Percentiles rank a stretch among this genome's conserved stretches.
These are phyloP conservation scores for Colletotrichum melonis DNA, from an alignment of 2,329 filamentous ascomycete genomes.

Conservation along the genomic window DNA sequence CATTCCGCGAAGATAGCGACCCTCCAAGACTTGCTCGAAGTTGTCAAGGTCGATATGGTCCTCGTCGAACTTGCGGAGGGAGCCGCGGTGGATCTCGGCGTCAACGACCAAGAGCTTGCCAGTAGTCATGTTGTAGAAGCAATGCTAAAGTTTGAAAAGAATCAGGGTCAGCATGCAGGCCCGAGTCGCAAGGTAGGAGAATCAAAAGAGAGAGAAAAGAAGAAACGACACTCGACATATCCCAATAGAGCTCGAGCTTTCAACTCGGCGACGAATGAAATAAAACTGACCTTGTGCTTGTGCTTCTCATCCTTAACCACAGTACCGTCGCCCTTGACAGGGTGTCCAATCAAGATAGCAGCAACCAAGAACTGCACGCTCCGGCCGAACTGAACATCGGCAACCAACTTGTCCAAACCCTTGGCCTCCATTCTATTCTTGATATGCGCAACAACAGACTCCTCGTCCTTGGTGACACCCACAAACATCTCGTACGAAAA, in stretches of 20 bases:
- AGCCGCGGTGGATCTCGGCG: background rate
- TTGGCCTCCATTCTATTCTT: background rate
- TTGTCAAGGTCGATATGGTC: background rate
- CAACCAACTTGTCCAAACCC: background rate
- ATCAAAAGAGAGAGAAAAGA: no score
- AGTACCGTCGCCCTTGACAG: no score
- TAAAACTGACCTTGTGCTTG: background rate
- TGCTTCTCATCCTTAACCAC: background rate
- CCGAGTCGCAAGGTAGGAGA: background rate
- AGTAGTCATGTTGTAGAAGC: background rate
- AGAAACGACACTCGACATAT: background rate
- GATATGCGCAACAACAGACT: background rate
- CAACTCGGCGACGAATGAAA: rapidly evolving
- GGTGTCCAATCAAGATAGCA: background rate
- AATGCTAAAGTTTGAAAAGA: background rate
- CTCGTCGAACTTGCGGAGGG: background rate
- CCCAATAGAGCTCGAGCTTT: background rate
- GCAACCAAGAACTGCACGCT: background rate
- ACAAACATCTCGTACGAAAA: background rate
- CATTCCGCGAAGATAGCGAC: background rate
- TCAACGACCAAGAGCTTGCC: background rate
- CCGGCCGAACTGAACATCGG: background rate
- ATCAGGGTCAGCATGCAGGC: background rate
- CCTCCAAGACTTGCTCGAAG: background rate
- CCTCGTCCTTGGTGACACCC: background rate